phyloP scores from a whole-genome alignment of 2,329 filamentous ascomycete genomes.

The Diaporthe amygdali region DNA sequence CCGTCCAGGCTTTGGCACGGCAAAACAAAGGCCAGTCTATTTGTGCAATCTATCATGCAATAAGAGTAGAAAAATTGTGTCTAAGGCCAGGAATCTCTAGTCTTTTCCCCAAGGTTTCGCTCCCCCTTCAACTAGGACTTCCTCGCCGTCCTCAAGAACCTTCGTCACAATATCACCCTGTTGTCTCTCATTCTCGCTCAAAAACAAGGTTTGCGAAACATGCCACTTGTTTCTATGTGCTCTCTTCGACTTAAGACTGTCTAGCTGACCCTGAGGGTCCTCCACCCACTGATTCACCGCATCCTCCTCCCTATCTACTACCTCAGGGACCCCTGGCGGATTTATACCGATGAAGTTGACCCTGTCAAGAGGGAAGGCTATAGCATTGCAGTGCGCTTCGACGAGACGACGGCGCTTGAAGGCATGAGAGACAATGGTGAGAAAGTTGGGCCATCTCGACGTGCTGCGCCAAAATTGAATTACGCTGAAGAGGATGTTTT shows the following conservation, averaged over 20 bases:
- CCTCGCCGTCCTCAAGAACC: slow-evolving; percentile 35
- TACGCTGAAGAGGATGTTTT: slow-evolving; percentile 82
- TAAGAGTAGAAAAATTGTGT: background rate
- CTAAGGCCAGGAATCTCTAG: background rate
- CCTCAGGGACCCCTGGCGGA: slow-evolving; percentile 50
- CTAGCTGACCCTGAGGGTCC: slow-evolving; percentile 58
- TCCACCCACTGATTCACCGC: slow-evolving; percentile 54
- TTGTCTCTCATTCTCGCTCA: slow-evolving; percentile 35
- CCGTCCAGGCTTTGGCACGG: too few species aligned
- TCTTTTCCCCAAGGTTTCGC: slow-evolving; percentile 39
- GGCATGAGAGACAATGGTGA: slow-evolving; percentile 71
- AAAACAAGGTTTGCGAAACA: slow-evolving; percentile 50
- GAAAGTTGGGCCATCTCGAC: slow-evolving; percentile 54
- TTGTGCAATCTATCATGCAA: background rate
- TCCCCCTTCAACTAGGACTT: slow-evolving; percentile 44
- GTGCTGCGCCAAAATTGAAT: slow-evolving; percentile 52
- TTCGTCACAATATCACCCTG: slow-evolving; percentile 45
- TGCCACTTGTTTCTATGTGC: slow-evolving; percentile 55
- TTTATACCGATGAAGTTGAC: slow-evolving; percentile 68
- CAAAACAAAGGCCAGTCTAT: too few species aligned
- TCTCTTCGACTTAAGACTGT: slow-evolving; percentile 53
- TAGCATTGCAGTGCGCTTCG: slow-evolving; percentile 66
- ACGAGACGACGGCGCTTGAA: slow-evolving; percentile 72
- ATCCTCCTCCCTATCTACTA: slow-evolving; percentile 30
- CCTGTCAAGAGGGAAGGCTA: slow-evolving; percentile 55